Conservation (phyloP, 1,139 yeast species). For the Zygosaccharomyces sapae region DNA sequence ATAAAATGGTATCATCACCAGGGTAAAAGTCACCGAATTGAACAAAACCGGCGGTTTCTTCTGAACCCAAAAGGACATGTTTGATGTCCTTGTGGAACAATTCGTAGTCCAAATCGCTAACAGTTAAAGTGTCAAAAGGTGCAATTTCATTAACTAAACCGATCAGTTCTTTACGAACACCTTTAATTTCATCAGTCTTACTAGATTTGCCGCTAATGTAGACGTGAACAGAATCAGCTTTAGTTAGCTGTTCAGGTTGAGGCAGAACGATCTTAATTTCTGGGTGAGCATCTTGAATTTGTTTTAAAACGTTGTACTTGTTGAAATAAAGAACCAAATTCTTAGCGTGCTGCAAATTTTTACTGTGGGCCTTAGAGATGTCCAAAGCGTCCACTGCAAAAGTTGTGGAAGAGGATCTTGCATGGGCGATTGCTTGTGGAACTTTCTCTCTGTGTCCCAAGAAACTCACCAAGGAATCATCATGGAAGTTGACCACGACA, state of each 20-base stretch:
- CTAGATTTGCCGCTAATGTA: constrained; percentile 45
- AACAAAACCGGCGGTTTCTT: constrained; percentile 52
- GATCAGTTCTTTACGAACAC: constrained; percentile 66
- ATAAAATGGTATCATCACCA: constrained; percentile 40
- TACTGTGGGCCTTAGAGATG: constrained; percentile 83
- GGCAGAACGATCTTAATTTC: constrained; percentile 58
- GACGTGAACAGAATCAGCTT: constrained; percentile 40
- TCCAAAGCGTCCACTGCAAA: constrained; percentile 67
- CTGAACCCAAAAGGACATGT: constrained; percentile 45
- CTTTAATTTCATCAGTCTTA: constrained; percentile 43
- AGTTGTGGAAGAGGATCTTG: constrained; percentile 49
- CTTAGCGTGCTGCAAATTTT: constrained; percentile 69
- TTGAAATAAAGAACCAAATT: constrained; percentile 65
- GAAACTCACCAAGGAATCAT: constrained; percentile 50
- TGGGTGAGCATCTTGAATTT: constrained; percentile 35
- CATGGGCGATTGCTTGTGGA: constrained; percentile 53
- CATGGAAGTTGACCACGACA: constrained; percentile 59
- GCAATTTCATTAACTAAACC: constrained; percentile 65
- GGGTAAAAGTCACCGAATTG: constrained; percentile 46
- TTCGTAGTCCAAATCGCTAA: constrained; percentile 68
- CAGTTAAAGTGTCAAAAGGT: constrained; percentile 57
- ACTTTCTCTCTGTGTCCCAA: constrained; percentile 60
- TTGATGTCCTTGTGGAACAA: constrained; percentile 48
- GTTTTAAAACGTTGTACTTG: constrained; percentile 47
- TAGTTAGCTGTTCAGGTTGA: constrained; percentile 38